phyloP scores from a whole-genome alignment of 768 basidiomycete genomes.

The Boletus pseudo-olivaceus region DNA sequence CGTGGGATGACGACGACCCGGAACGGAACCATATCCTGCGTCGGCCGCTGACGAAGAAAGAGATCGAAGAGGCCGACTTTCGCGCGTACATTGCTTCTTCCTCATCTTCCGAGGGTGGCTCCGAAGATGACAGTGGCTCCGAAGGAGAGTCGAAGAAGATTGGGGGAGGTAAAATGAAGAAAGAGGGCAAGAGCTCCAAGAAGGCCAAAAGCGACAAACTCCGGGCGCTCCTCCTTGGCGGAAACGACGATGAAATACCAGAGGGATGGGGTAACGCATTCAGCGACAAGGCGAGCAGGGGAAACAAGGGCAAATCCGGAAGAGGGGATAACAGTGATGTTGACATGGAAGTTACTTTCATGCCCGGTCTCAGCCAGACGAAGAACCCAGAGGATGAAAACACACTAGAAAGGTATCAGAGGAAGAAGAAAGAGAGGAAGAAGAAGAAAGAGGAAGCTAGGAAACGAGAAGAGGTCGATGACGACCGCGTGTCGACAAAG shows the following conservation, averaged over 20 bases:
- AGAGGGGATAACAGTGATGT: slow-evolving; percentile 43
- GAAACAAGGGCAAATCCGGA: not conserved
- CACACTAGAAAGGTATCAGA: slow-evolving; percentile 83
- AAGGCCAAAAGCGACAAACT: slow-evolving; percentile 63
- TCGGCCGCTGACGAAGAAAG: slow-evolving; percentile 71
- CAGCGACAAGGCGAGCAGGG: slow-evolving; percentile 14
- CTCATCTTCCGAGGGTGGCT: slow-evolving; percentile 58
- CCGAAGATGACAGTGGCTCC: slow-evolving; percentile 27
- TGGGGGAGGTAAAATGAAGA: slow-evolving; percentile 6
- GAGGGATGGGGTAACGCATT: slow-evolving; percentile 75
- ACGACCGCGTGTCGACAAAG: slow-evolving; percentile 18
- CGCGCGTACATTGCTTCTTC: slow-evolving; percentile 72
- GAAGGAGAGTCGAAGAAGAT: slow-evolving; percentile 1
- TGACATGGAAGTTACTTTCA: slow-evolving; percentile 96
- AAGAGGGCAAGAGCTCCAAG: slow-evolving; percentile 24
- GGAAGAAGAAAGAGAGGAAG: slow-evolving; percentile 86
- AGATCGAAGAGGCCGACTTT: slow-evolving; percentile 92
- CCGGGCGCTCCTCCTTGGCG: slow-evolving; percentile 70
- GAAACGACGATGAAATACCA: slow-evolving; percentile 63
- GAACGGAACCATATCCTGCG: slow-evolving; percentile 80
- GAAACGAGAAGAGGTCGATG: slow-evolving; percentile 31
- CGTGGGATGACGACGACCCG: slow-evolving; percentile 97
- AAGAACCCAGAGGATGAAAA: slow-evolving; percentile 69
- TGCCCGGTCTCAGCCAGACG: slow-evolving; percentile 67
- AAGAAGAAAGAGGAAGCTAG: slow-evolving; percentile 68